Percentiles rank a stretch among this genome's conserved stretches.
Conservation (phyloP, 768 basidiomycete genomes). For the Tephrocybe rancida region DNA sequence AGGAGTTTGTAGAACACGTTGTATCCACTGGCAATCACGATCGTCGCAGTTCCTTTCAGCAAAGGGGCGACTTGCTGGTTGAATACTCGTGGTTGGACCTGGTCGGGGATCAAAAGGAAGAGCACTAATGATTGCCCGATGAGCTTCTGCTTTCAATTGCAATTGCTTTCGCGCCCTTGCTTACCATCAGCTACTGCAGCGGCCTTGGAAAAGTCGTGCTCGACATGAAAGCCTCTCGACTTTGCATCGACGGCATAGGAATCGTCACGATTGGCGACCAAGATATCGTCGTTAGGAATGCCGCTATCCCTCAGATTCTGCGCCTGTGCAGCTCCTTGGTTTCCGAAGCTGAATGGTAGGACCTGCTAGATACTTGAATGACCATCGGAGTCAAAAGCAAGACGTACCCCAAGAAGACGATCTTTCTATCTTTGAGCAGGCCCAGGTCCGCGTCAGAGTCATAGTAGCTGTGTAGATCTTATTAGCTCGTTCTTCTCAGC, state of each 20-base stretch:
- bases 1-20: conserved; percentile 66
- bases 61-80: conserved; percentile 53
- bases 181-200: conserved; percentile 57
- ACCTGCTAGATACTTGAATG: not conserved
- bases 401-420: conserved; percentile 61
- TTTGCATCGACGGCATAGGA: conserved; percentile 59
- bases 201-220: conserved; percentile 58
- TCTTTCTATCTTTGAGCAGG: conserved; percentile 47
- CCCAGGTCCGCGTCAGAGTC: conserved; percentile 61
- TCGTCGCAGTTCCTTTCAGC: conserved; percentile 47
- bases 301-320: conserved; percentile 68
- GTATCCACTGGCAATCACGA: conserved; percentile 67
- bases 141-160: not conserved
- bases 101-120: conserved; percentile 66
- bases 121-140: conserved; percentile 37
- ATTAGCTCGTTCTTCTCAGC: not conserved
- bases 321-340: conserved; percentile 68
- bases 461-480: conserved; percentile 46
- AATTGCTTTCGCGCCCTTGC: conserved; percentile 9
- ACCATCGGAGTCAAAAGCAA: not conserved
- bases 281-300: conserved; percentile 59
- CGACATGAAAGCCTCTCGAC: conserved; percentile 57
- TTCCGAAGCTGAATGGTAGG: conserved; percentile 50
- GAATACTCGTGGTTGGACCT: conserved; percentile 65
- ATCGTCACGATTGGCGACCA: conserved; percentile 61